Base-by-base conservation (phyloP, 306 rosid genomes). In the Quercus alba region DNA sequence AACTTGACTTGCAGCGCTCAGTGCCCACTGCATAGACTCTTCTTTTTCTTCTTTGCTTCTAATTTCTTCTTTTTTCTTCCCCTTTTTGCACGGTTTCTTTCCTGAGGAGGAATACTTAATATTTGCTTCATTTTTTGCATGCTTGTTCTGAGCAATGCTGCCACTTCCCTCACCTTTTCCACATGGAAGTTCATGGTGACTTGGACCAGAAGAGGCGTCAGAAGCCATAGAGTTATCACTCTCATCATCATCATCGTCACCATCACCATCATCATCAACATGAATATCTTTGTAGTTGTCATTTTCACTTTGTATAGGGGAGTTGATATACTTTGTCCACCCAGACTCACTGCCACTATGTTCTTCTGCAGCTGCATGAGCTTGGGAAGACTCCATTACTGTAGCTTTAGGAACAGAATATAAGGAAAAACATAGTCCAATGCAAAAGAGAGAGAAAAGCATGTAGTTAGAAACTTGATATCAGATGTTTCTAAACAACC, bases 121-220 rank as follows among this genome's bases (percentile, higher is more conserved):
- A 38, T 52, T 41, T 23, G 25, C 74, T 26, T 38, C 82, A 79
- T 52, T 73, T n/a, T 30, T 55, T 66, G 59, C 74, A 54, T 71
- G 63, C 77, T 75, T 62, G 30, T 30, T 63, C 30, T 57, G 56
- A 67, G 61, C 82, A 69, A 46, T 28, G 70, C 61, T 67, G 70
- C 49, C 67, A 30, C 81, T 90, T 64, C 76, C 75, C 71, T 84
- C 89, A 21, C 78, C 75, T 35, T 80, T 61, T 76, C 56, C 70
- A 6, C 83, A 51, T 4, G 80, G 58, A 77, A 82, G 78, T 23
- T 84, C 80, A 44, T 41, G 74, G 67, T 78, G 82, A 74, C 86
- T 85, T 77, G 90, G 94, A 77, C 93, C 93, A 23, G 94, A 90
- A 59, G 97, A 87, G 72, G 97, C 97, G 76, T 92, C 97, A 51